Evolutionary conservation across 2,329 filamentous ascomycete genomes (phyloP), one percentile per base, ranked within the genome.

Genomic region (Colletotrichum trifolii): DNA sequence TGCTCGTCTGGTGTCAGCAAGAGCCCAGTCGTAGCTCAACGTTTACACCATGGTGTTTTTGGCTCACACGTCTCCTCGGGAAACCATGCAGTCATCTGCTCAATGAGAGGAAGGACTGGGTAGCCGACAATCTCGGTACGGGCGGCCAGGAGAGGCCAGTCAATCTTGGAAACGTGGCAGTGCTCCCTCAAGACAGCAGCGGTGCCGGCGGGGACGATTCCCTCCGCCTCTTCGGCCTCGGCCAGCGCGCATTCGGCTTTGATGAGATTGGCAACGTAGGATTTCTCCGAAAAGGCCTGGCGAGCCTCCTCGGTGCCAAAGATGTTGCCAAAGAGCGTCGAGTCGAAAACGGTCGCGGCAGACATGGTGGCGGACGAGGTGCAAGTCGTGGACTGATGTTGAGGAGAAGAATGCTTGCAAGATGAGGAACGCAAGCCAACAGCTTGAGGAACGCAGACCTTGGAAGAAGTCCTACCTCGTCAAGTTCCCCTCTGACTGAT

Each of bases 101-200:
- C 76, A 3, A 85, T 80, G 11, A 86, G 69, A 1, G 83, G 82
- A 0, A 86, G 74, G 8, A 86, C 83, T 0, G 84, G 84, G 58
- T 86, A 86, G 1, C 84, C 83, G 0, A 86, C 83, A 48, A 84
- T 83, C 53, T 86, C 83, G 0, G 84, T 85, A 43, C 83, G 79
- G n/a, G 78, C 77, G 45, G 83, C 78, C 9, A 85, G 70, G 12
- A 64, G 25, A 4, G 64, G 64, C 67, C 67, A 68, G 43, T 74
- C 70, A 6, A 73, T 67, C 8, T 66, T 69, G 34, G 64, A 52
- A 1, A 67, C 54, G 48, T 69, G 46, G 56, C 75, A 72, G 64
- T 73, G 69, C 56, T 78, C 72, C 7, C 74, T 83, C 56, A 82
- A 74, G 8, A 70, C 66, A 4, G 67, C 69, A 0, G 76, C 79